These are phyloP conservation scores for Talaromyces adpressus DNA, from an alignment of 495 filamentous ascomycete genomes.

Conservation along the genomic window DNA sequence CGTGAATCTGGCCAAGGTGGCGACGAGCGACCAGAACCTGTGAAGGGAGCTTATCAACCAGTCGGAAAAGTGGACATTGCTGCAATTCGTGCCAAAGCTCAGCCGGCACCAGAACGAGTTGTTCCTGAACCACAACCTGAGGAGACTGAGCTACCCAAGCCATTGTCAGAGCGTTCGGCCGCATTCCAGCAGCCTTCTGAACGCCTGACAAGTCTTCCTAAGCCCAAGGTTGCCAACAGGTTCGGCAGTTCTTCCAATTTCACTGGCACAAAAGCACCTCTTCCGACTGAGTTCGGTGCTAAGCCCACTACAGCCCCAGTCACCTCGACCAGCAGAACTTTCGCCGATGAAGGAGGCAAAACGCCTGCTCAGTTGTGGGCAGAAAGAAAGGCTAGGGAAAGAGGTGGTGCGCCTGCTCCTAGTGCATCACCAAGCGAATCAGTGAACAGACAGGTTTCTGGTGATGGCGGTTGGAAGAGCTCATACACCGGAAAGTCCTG, in stretches of 20 bases:
- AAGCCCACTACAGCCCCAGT: conserved; percentile 51
- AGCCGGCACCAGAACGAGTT: conserved; percentile 48
- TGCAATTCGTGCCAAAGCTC: conserved; percentile 76
- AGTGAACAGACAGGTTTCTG: conserved; percentile 60
- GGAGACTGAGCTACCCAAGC: conserved; percentile 26
- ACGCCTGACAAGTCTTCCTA: conserved; percentile 79
- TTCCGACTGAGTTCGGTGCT: conserved; percentile 55
- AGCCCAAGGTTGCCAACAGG: conserved; percentile 87
- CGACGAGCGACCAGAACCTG: conserved; percentile 71
- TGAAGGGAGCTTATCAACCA: conserved; percentile 90
- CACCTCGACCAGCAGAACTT: conserved; percentile 80
- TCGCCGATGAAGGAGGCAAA: conserved; percentile 91
- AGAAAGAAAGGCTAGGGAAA: conserved; percentile 84
- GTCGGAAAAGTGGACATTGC: conserved; percentile 93
- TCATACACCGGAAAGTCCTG: conserved; percentile 83
- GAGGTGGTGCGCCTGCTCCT: conserved; percentile 33
- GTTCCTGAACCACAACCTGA: conserved; percentile 34
- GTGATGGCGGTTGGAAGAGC: conserved; percentile 75
- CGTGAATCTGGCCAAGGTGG: conserved; percentile 48
- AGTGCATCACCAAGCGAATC: conserved; percentile 28
- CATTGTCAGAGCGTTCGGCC: conserved; percentile 59
- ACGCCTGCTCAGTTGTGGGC: conserved; percentile 96
- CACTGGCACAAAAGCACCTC: conserved; percentile 79
- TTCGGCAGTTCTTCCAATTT: conserved; percentile 67
- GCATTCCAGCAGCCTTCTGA: conserved; percentile 61